Evolutionary conservation across 2,329 filamentous ascomycete species (phyloP).

Genomic region (Sporothrix protearum): DNA sequence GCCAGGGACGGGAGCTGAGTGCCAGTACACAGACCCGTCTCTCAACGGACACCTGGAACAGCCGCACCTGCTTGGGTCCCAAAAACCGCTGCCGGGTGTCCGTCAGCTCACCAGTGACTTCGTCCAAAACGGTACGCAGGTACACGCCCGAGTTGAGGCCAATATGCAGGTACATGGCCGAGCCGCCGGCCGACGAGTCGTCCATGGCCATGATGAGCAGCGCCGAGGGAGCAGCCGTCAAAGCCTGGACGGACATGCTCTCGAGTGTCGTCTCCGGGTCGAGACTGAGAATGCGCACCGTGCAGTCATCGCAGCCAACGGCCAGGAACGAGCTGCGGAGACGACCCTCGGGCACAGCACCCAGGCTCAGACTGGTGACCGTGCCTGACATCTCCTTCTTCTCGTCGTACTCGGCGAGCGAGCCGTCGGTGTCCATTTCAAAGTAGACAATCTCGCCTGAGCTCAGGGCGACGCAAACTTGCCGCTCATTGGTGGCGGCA

Average conservation of each 20-base stretch:
- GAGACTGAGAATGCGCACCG: constrained; percentile 85
- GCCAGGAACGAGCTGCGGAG: constrained; percentile 88
- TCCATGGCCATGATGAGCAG: constrained; percentile 93
- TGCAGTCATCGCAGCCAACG: constrained; percentile 94
- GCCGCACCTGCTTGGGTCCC: constrained; percentile 81
- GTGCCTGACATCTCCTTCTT: constrained; percentile 93
- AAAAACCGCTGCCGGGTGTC: constrained; percentile 94
- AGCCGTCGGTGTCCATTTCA: constrained; percentile 90
- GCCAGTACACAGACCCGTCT: constrained; percentile 81
- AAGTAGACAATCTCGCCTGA: constrained; percentile 98
- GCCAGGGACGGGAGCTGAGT: constrained; percentile 89
- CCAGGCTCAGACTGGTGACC: constrained; percentile 90
- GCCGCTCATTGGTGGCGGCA: constrained; percentile 85
- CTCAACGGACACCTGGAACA: constrained; percentile 88
- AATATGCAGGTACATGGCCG: constrained; percentile 90
- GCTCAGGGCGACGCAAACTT: constrained; percentile 89
- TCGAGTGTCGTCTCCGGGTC: constrained; percentile 88
- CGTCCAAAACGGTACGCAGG: constrained; percentile 88
- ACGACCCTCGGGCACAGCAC: constrained; percentile 85
- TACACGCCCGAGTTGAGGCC: constrained; percentile 95
- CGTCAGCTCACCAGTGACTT: constrained; percentile 90
- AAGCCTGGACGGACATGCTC: constrained; percentile 88
- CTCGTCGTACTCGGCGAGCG: constrained; percentile 89
- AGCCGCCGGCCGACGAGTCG: constrained; percentile 84
- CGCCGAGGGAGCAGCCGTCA: constrained; percentile 85